These are phyloP conservation scores for Vicia sativa DNA, from an alignment of 306 rosid genomes.

Conservation along the genomic window DNA sequence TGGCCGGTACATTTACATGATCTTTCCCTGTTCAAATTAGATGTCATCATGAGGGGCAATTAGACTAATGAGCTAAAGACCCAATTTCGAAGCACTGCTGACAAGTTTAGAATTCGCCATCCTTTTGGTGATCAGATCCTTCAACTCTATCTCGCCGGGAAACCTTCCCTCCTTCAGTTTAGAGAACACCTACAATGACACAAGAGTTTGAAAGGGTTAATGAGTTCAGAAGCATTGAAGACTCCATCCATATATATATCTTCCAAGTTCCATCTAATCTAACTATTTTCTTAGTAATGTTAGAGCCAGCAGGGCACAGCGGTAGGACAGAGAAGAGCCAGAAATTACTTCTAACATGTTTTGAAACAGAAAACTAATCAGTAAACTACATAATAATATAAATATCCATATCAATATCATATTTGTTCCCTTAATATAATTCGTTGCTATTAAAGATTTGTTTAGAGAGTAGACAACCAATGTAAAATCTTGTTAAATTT, in stretches of 20 bases:
- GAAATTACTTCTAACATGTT: not conserved
- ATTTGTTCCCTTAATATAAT: no score
- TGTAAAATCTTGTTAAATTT: no score
- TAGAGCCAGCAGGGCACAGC: not conserved
- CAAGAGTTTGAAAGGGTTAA: slow-evolving; percentile 34
- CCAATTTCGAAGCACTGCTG: slow-evolving; percentile 42
- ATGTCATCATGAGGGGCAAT: slow-evolving; percentile 11
- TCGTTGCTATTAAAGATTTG: no score
- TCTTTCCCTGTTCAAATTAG: slow-evolving; percentile 16
- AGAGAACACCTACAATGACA: slow-evolving; percentile 69
- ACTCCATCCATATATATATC: slow-evolving; percentile 13
- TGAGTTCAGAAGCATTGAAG: slow-evolving; percentile 29
- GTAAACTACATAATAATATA: no score
- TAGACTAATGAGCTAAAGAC: slow-evolving; percentile 35
- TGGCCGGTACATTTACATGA: slow-evolving; percentile 32
- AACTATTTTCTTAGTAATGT: slow-evolving; percentile 3
- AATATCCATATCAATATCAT: no score
- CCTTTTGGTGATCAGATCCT: slow-evolving; percentile 50
- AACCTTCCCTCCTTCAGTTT: slow-evolving; percentile 76
- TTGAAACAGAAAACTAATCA: slow-evolving; percentile 17
- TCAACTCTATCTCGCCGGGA: slow-evolving; percentile 73
- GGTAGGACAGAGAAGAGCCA: not conserved
- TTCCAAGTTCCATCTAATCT: slow-evolving; percentile 10
- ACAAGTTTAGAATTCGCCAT: slow-evolving; percentile 49
- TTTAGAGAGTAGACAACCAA: no score